A percentile compares a stretch with the other conserved stretches of the same genome.
phyloP scores from a whole-genome alignment of 345 rosid genomes.

The Gynandropsis gynandra region DNA sequence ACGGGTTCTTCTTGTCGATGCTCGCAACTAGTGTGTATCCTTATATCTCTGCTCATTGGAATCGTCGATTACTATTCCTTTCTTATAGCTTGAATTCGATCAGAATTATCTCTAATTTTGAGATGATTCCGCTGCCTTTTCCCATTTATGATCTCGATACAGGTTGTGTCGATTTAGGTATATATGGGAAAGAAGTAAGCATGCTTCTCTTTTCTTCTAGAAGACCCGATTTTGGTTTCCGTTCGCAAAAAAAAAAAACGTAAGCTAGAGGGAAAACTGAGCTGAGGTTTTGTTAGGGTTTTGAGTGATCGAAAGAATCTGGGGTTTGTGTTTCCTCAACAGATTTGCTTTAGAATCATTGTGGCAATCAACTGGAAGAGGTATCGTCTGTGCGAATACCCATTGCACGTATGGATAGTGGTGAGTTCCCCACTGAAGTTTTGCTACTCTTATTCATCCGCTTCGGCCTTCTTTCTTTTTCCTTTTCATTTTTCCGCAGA shows the following conservation, averaged over 20 bases:
- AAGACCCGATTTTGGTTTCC: slow-evolving; percentile 6
- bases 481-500: neutral
- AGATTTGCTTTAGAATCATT: slow-evolving; percentile 45
- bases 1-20: slow-evolving; percentile 99
- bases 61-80: neutral
- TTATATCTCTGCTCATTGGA: slow-evolving; percentile 19
- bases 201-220: neutral
- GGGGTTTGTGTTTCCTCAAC: slow-evolving; percentile 23
- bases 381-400: slow-evolving; percentile 65
- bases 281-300: slow-evolving; percentile 9
- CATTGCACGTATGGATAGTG: slow-evolving; percentile 98
- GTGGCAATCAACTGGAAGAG: slow-evolving; percentile 86
- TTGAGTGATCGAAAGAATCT: slow-evolving; percentile 12
- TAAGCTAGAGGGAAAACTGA: neutral
- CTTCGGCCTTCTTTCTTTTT: neutral
- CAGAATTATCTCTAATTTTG: neutral
- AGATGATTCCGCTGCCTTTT: neutral
- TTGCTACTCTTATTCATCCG: neutral
- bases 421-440: slow-evolving; percentile 36
- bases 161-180: neutral
- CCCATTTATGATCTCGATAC: neutral
- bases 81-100: slow-evolving; percentile 20
- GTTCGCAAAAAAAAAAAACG: neutral
- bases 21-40: slow-evolving; percentile 99
- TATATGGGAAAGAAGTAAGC: neutral